Evolutionary conservation across 805 yeast genomes (phyloP).

Genomic region (Brettanomyces anomalus): DNA sequence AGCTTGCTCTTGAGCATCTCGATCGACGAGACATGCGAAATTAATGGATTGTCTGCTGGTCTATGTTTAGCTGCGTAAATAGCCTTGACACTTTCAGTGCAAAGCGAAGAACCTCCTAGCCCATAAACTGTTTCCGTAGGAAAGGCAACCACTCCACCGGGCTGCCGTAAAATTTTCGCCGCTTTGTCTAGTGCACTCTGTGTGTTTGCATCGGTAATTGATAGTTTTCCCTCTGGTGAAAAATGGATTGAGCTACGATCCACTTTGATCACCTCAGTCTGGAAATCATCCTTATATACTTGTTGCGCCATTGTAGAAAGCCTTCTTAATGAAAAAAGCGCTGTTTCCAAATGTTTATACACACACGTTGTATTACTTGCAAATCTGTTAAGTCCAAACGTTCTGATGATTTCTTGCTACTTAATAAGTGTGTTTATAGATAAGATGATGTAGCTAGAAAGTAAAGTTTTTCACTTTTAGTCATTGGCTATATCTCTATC

Average conservation of each 20-base stretch:
- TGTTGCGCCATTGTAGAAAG: not conserved
- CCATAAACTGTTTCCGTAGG: slow-evolving; percentile 99
- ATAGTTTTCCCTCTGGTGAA: slow-evolving; percentile 26
- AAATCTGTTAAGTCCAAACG: no score
- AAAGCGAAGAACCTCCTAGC: slow-evolving; percentile 78
- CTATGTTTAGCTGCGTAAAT: slow-evolving; percentile 87
- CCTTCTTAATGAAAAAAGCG: not conserved
- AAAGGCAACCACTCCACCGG: slow-evolving; percentile 69
- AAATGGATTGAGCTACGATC: slow-evolving; percentile 45
- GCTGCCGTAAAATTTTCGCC: slow-evolving; percentile 39
- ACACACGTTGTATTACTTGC: not conserved
- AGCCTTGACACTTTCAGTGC: slow-evolving; percentile 60
- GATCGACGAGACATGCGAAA: slow-evolving; percentile 76
- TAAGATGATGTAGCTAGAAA: no score
- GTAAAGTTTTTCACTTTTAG: no score
- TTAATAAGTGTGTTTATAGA: no score
- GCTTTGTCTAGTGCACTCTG: slow-evolving; percentile 46
- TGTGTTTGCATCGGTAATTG: slow-evolving; percentile 45
- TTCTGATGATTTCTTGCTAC: no score
- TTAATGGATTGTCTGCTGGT: slow-evolving; percentile 92
- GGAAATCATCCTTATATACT: slow-evolving; percentile 1
- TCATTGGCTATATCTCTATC: no score
- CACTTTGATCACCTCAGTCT: slow-evolving; percentile 43
- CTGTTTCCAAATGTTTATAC: not conserved
- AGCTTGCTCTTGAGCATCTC: slow-evolving; percentile 60